These are phyloP conservation scores for Lepidium didymum DNA, from an alignment of 345 rosid genomes.

Conservation along the genomic window DNA sequence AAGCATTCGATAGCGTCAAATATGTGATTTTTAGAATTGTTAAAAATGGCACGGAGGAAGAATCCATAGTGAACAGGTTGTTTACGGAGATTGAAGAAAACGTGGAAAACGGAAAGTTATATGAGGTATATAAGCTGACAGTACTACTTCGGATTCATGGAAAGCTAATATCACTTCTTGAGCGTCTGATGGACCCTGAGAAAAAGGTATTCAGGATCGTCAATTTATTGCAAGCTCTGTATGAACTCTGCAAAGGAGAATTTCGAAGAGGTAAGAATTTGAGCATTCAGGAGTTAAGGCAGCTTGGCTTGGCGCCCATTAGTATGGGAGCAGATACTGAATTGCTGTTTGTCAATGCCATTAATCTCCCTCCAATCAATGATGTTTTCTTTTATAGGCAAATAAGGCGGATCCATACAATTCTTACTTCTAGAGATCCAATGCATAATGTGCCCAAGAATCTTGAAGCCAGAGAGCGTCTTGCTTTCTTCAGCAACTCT, in stretches of 20 bases:
- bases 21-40: slow-evolving; percentile 47
- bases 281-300: slow-evolving; percentile 29
- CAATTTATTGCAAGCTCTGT: slow-evolving; percentile 70
- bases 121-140: slow-evolving; percentile 36
- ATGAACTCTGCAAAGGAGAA: slow-evolving; percentile 59
- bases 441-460: slow-evolving; percentile 77
- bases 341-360: slow-evolving; percentile 67
- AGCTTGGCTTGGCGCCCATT: slow-evolving; percentile 56
- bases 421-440: slow-evolving; percentile 76
- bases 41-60: slow-evolving; percentile 51
- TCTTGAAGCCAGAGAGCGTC: slow-evolving; percentile 78
- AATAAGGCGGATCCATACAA: slow-evolving; percentile 60
- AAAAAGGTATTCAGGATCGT: slow-evolving; percentile 55
- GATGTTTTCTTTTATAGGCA: slow-evolving; percentile 62
- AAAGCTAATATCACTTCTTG: slow-evolving; percentile 54
- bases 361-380: slow-evolving; percentile 50
- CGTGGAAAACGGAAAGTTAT: slow-evolving; percentile 39
- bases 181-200: slow-evolving; percentile 48
- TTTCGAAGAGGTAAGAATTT: slow-evolving; percentile 46
- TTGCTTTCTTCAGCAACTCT: slow-evolving; percentile 89
- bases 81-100: slow-evolving; percentile 48
- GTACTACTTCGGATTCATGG: slow-evolving; percentile 51
- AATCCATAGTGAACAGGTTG: slow-evolving; percentile 42
- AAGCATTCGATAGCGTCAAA: slow-evolving; percentile 85
- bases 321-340: slow-evolving; percentile 39